These are phyloP conservation scores for Yarrowia porcina DNA, from an alignment of 805 yeast species.

Conservation along the genomic window DNA sequence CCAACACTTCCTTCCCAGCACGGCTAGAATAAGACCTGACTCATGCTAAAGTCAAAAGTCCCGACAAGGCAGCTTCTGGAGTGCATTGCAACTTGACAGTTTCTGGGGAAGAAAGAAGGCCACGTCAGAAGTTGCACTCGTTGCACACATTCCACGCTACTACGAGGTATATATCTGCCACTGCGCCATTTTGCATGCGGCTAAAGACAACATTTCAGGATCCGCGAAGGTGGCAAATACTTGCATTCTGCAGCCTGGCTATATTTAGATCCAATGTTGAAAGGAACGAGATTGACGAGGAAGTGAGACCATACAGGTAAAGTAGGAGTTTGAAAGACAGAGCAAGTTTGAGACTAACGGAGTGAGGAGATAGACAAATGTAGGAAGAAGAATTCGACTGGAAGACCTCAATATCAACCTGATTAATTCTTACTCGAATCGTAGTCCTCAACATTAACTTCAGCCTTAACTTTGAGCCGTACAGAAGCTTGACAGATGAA, in stretches of 20 bases:
- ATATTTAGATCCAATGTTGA: neutral
- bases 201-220: neutral
- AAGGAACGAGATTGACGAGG: neutral
- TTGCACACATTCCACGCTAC: neutral
- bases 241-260: neutral
- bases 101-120: neutral
- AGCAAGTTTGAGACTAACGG: no score
- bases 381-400: no score
- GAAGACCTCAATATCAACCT: no score
- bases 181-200: conserved; percentile 10
- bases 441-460: no score
- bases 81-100: neutral
- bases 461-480: neutral
- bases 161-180: neutral
- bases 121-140: neutral
- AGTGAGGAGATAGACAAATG: no score
- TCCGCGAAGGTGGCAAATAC: conserved; percentile 14
- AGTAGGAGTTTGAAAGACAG: no score
- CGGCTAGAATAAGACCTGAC: no score
- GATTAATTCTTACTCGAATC: no score
- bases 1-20: no score
- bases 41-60: neutral
- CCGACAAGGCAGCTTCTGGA: neutral
- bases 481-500: conserved; percentile 4
- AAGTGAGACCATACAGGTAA: no score